These are phyloP conservation scores for Blastocystis sp. DNA, from an alignment of 352 stramenopile species.

Conservation along the genomic window DNA sequence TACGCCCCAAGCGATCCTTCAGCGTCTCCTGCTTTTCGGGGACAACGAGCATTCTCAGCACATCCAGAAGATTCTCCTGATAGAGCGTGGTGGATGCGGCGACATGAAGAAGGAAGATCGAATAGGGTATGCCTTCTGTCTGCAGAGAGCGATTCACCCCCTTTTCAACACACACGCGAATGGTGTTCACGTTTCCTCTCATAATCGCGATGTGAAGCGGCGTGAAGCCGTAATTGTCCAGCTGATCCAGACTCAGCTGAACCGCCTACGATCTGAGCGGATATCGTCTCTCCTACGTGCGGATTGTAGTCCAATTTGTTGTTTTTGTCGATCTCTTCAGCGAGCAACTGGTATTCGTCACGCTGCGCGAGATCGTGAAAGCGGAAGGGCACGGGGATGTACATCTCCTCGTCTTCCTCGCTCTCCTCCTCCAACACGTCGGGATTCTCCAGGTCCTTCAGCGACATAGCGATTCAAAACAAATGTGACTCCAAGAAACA, in stretches of 20 bases:
- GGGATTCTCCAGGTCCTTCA: slow-evolving; percentile 37
- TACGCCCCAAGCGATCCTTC: slow-evolving; percentile 35
- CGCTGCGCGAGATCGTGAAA: slow-evolving; percentile 63
- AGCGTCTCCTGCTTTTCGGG: slow-evolving; percentile 47
- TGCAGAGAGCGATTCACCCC: slow-evolving; percentile 1
- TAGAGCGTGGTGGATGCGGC: slow-evolving; percentile 35
- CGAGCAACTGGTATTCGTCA: slow-evolving; percentile 17
- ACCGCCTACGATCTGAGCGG: slow-evolving; percentile 19
- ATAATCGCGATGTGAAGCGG: slow-evolving; percentile 67
- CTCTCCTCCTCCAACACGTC: slow-evolving; percentile 31
- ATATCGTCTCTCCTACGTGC: not conserved
- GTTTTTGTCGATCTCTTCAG: slow-evolving; percentile 63
- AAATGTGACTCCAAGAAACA: not conserved
- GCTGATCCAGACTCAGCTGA: slow-evolving; percentile 29
- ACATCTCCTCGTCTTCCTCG: slow-evolving; percentile 67
- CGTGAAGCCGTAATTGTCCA: slow-evolving; percentile 50
- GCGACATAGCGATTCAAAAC: slow-evolving; percentile 15
- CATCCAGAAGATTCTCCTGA: slow-evolving; percentile 27
- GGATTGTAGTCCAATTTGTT: slow-evolving; percentile 62
- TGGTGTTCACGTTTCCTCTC: slow-evolving; percentile 34
- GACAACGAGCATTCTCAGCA: slow-evolving; percentile 60
- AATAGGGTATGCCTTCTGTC: slow-evolving; percentile 62
- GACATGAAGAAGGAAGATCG: slow-evolving; percentile 40
- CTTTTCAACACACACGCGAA: slow-evolving; percentile 62
- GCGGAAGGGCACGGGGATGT: slow-evolving; percentile 66